Evolutionary conservation across 805 yeast genomes (phyloP), one percentile per base, ranked within the genome.

Genomic region (Teunomyces gatunensis): DNA sequence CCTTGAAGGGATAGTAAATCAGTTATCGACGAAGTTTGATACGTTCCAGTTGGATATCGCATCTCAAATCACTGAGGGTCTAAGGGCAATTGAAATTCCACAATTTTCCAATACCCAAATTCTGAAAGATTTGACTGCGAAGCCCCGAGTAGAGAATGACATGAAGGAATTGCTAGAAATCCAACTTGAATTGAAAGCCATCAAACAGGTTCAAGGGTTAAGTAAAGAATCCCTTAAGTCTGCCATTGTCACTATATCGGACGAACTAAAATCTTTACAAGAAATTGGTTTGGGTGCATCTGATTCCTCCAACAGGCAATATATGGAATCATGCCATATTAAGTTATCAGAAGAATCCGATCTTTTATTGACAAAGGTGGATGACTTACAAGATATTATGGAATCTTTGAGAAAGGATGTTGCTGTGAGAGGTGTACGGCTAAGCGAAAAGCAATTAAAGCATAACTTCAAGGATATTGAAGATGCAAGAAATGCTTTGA

Each of bases 351-450:
- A 79, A 39, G 91, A 87, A 12, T 84, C 95, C 6, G 96, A 89
- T 61, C 58, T 62, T 0, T 67, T 94, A 7, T 74, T 94, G 29
- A 83, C 92, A 0, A 80, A 77, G 52, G 92, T 92, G 4, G 99
- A 94, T 63, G 97, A 89, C 54, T 70, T 94, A 15, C 97, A 91
- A 60, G 99, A 94, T 65, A 67, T 87, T 7, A 87, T 94, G 62
- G 99, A 94, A 60, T 88, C 88, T 0, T 70, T 92, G 46, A 75
- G 97, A 47, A 84, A 89, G 55, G 98, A 91, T 67, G 96, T 94
- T 11, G 96, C 96, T 0, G 85, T 84, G 50, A 78, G 97, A 52
- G 96, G 97, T 17, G 90, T 90, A 0, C 78, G 89, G 32, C 90
- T 96, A 12, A 70, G 89, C 0, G 81, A 77, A 45, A 82, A 85